A percentile compares a stretch with the other conserved stretches of the same genome.
phyloP scores from a whole-genome alignment of 768 basidiomycete genomes.

The Lactarius vividus region DNA sequence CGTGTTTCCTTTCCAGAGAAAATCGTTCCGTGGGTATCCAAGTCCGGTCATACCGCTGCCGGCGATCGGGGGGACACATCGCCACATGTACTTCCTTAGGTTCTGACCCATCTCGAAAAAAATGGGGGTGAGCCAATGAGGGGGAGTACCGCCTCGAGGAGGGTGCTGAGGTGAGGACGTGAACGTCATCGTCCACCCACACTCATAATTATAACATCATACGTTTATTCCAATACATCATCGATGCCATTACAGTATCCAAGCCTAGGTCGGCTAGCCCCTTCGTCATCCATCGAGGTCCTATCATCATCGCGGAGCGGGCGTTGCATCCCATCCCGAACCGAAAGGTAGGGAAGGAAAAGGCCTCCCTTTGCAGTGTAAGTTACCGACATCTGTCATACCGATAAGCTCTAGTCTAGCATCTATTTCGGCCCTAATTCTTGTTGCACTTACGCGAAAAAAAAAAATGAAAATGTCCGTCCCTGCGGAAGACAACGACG shows the following conservation, averaged over 20 bases:
- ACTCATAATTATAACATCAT: neutral
- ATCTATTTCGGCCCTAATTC: neutral
- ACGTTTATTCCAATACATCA: neutral
- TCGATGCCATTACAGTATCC: neutral
- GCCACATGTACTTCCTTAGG: neutral
- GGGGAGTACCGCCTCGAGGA: neutral
- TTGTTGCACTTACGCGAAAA: too few relatives aligned
- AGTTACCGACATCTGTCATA: too few relatives aligned
- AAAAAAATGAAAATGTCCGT: too few relatives aligned
- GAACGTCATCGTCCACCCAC: too few relatives aligned
- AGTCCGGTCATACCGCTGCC: constrained; percentile 8
- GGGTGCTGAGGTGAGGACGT: neutral
- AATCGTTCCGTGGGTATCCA: constrained; percentile 5
- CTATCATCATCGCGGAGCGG: neutral
- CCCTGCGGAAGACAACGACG: too few relatives aligned
- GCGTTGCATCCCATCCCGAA: neutral
- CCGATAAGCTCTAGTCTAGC: neutral
- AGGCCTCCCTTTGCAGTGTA: neutral
- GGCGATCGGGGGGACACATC: constrained; percentile 16
- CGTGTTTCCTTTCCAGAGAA: neutral
- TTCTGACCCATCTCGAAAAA: neutral
- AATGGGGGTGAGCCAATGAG: neutral
- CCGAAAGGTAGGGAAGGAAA: neutral
- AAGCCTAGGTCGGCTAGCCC: neutral
- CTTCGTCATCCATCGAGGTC: neutral